Conservation (phyloP, 2,329 filamentous ascomycete genomes). For the Cadophora gregata region DNA sequence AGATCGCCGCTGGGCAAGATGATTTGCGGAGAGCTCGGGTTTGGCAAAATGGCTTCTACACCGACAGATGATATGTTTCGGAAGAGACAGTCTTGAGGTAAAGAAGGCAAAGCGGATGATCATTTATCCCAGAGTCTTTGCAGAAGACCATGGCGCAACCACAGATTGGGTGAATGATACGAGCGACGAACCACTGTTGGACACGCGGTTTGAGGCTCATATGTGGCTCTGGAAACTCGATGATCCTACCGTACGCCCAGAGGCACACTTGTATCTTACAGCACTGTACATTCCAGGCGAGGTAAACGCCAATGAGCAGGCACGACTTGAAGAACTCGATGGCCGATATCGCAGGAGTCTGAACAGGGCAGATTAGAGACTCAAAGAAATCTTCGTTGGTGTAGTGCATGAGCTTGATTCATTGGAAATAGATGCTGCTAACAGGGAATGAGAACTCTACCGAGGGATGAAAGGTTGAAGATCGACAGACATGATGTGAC, state of each 20-base stretch:
- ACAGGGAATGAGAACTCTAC: too few species aligned
- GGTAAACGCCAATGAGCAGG: not conserved
- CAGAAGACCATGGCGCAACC: not conserved
- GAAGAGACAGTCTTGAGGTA: not conserved
- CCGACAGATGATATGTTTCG: not conserved
- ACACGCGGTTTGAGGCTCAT: not conserved
- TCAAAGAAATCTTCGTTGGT: too few species aligned
- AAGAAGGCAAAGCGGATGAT: not conserved
- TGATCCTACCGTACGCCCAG: not conserved
- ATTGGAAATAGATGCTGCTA: too few species aligned
- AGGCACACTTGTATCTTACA: not conserved
- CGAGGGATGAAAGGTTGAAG: too few species aligned
- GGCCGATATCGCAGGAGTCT: too few species aligned
- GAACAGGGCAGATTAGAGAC: too few species aligned
- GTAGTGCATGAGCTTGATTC: too few species aligned
- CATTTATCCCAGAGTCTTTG: not conserved
- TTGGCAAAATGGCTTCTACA: not conserved
- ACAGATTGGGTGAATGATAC: not conserved
- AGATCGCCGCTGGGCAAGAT: not conserved
- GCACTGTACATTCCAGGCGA: not conserved
- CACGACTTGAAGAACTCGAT: not conserved
- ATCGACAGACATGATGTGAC: not conserved
- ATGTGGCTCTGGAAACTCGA: slow-evolving; percentile 3
- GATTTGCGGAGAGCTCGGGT: not conserved
- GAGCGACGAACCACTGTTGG: not conserved